phyloP scores from a whole-genome alignment of 2,329 filamentous ascomycete species.

The Raffaelea arxii region DNA sequence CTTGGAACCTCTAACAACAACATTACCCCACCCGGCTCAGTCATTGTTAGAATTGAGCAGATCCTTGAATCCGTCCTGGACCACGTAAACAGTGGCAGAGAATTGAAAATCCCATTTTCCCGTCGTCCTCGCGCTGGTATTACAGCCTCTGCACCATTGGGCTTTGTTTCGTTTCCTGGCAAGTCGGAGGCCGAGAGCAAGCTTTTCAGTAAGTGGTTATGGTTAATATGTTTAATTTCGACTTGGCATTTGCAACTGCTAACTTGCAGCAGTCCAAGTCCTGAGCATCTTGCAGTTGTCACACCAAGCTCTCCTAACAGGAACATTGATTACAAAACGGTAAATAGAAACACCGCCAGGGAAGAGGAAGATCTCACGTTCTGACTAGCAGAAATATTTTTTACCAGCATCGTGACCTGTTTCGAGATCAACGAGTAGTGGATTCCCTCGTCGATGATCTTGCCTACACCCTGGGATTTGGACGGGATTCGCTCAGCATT shows the following conservation, averaged over 20 bases:
- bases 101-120: constrained; percentile 37
- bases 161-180: constrained; percentile 33
- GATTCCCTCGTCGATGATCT: constrained; percentile 67
- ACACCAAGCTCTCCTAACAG: constrained; percentile 47
- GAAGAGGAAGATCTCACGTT: too few relatives aligned
- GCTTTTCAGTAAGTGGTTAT: constrained; percentile 37
- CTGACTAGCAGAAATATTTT: constrained; percentile 57
- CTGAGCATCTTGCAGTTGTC: constrained; percentile 49
- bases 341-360: constrained; percentile 16
- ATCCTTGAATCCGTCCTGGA: constrained; percentile 43
- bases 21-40: constrained; percentile 12
- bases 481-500: constrained; percentile 59
- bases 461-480: constrained; percentile 56
- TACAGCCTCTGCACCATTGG: constrained; percentile 1
- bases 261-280: constrained; percentile 36
- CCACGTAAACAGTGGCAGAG: constrained; percentile 26
- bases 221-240: not conserved
- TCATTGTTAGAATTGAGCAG: constrained; percentile 44
- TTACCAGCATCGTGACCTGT: constrained; percentile 66
- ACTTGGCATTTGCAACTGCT: not conserved
- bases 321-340: constrained; percentile 52
- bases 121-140: constrained; percentile 14
- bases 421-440: constrained; percentile 57
- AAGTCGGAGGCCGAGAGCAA: constrained; percentile 34
- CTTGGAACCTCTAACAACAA: too few relatives aligned